Evolutionary conservation across 768 basidiomycete species (phyloP), one percentile per base, ranked within the genome.

Genomic region (Psilocybe sp.): DNA sequence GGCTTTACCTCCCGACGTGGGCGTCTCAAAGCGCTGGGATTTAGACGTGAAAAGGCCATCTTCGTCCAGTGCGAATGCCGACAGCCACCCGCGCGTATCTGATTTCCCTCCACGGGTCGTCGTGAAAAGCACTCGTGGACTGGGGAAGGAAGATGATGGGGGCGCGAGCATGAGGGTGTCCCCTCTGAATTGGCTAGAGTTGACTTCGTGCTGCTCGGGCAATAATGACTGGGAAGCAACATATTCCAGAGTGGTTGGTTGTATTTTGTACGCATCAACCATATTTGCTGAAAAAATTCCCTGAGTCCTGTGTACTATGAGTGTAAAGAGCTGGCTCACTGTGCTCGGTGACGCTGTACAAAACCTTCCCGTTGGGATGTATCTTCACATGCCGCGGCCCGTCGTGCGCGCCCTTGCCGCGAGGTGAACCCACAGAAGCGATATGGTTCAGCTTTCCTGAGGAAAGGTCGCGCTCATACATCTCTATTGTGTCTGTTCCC

Each of bases 291-390:
- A 14, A 41, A n/a, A 23, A n/a, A 42, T 15, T 7, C 18, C 36
- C 8, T 44, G 37, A 19, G 37, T 14, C 12, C 14, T 3, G 23
- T 16, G 18, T 9, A 10, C 12, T 14, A 23, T 39, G 28, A 10
- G 15, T 20, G 14, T 18, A 9, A 23, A 45, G 20, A 36, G 39
- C 42, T 40, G 18, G 61, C 75, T 50, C 51, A 78, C 77, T 70
- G 40, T 81, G 79, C 52, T 81, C 80, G 3, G 78, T 78, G 11
- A 80, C 71, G 48, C 69, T 75, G 53, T 81, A 81, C 8, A 81
- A 57, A 0, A 79, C 54, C 41, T 68, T 71, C 0, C 78, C 78
- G 51, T 78, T 78, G 0, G 79, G 78, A 52, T 79, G 77, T 1
- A 80, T 56, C 52, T 77, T 78, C 50, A 80, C 64, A 60, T 81